phyloP scores from a whole-genome alignment of 306 rosid genomes.

The Lablab purpureus region DNA sequence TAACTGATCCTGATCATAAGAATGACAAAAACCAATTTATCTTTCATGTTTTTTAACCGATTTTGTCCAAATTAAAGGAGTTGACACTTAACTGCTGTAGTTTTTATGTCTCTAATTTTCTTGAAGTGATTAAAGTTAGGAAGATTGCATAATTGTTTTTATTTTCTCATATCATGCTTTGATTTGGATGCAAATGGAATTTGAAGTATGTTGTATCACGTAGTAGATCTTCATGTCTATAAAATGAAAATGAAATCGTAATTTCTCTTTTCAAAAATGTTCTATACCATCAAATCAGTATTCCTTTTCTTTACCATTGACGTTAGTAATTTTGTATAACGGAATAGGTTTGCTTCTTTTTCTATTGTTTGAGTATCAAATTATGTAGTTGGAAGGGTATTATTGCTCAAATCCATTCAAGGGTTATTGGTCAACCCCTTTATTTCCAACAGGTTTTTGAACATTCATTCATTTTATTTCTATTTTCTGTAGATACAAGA shows the following conservation, averaged over 20 bases:
- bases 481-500: slow-evolving; percentile 64
- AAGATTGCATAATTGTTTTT: slow-evolving; percentile 6
- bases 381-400: slow-evolving; percentile 30
- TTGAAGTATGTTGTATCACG: neutral
- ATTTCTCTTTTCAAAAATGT: neutral
- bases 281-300: neutral
- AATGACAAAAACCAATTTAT: neutral
- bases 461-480: slow-evolving; percentile 35
- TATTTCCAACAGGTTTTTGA: slow-evolving; percentile 31
- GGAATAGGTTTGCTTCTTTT: slow-evolving; percentile 16
- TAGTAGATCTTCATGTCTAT: slow-evolving; percentile 8
- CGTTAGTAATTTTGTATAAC: neutral
- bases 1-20: neutral
- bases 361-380: neutral
- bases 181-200: slow-evolving; percentile 34
- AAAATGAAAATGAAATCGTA: slow-evolving; percentile 3
- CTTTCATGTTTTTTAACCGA: neutral
- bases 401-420: neutral
- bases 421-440: neutral
- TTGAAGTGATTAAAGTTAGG: neutral
- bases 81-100: neutral
- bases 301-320: slow-evolving; percentile 18
- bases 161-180: slow-evolving; percentile 31
- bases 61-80: neutral
- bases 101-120: slow-evolving; percentile 15